A percentile compares a stretch with the other conserved stretches of the same genome.
These are phyloP conservation scores for Aspergillus ellipticus DNA, from an alignment of 495 filamentous ascomycete genomes.

Conservation along the genomic window DNA sequence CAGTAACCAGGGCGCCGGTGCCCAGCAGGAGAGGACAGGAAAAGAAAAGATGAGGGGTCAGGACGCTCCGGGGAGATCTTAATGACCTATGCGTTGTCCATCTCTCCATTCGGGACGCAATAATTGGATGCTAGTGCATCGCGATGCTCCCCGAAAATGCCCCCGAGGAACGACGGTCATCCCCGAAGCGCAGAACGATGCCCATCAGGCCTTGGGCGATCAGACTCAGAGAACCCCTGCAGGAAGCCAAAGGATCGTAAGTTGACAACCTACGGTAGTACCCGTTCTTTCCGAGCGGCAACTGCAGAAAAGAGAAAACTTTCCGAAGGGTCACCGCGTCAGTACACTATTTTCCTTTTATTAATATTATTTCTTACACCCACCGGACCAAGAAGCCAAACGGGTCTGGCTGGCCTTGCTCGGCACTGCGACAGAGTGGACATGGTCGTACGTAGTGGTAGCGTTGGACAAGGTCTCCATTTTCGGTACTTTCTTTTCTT, in stretches of 20 bases:
- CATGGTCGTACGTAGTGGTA: neutral
- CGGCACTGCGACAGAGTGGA: neutral
- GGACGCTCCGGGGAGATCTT: neutral
- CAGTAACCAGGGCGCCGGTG: neutral
- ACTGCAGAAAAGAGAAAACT: slow-evolving; percentile 16
- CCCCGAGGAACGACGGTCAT: neutral
- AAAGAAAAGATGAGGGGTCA: neutral
- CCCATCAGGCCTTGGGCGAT: neutral
- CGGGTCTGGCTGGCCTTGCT: neutral
- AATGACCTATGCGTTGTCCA: neutral
- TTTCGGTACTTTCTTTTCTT: neutral
- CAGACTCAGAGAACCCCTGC: neutral
- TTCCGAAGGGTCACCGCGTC: slow-evolving; percentile 11
- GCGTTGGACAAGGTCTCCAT: neutral
- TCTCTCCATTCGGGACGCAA: neutral
- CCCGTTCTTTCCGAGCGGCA: slow-evolving; percentile 2
- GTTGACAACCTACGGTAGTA: slow-evolving; percentile 5
- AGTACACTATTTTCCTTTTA: no score
- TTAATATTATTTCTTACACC: neutral
- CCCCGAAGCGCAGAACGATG: neutral
- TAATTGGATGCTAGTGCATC: neutral
- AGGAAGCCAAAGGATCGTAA: neutral
- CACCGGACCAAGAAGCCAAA: neutral
- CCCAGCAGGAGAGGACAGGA: neutral
- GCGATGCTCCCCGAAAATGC: neutral